A percentile compares a stretch with the other conserved stretches of the same genome.
These are phyloP conservation scores for Knufia fluminis DNA, from an alignment of 2,329 filamentous ascomycete species.

Conservation along the genomic window DNA sequence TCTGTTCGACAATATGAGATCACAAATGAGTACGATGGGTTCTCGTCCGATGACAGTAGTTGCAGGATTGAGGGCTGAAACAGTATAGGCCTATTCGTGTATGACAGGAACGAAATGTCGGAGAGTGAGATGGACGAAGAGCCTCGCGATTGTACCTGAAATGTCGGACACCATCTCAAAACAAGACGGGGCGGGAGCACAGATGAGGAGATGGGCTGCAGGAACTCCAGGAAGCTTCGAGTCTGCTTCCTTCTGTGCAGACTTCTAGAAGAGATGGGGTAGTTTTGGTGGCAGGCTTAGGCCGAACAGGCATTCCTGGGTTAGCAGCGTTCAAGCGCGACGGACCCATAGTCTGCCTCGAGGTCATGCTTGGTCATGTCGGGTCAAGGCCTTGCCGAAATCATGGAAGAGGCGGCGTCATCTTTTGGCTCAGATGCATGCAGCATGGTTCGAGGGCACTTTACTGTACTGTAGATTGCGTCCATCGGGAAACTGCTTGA, in stretches of 20 bases:
- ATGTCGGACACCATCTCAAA: neutral
- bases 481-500: neutral
- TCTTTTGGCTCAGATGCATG: neutral
- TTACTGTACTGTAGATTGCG: neutral
- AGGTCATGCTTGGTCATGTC: neutral
- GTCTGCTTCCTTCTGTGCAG: constrained; percentile 7
- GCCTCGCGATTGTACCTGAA: constrained; percentile 6
- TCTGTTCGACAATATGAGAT: no score
- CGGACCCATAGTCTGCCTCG: neutral
- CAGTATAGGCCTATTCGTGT: constrained; percentile 1
- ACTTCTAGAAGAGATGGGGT: constrained; percentile 10
- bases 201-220: neutral
- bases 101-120: constrained; percentile 7
- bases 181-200: neutral
- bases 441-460: neutral
- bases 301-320: neutral
- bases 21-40: constrained; percentile 1
- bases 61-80: neutral
- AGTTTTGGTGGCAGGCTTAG: neutral
- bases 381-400: constrained; percentile 6
- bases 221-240: neutral
- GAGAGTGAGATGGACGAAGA: neutral
- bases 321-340: neutral
- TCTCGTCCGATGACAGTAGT: neutral
- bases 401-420: neutral